Base-by-base conservation (phyloP, 192 early-diverging fungal species). In the Gonapodya prolifera region DNA sequence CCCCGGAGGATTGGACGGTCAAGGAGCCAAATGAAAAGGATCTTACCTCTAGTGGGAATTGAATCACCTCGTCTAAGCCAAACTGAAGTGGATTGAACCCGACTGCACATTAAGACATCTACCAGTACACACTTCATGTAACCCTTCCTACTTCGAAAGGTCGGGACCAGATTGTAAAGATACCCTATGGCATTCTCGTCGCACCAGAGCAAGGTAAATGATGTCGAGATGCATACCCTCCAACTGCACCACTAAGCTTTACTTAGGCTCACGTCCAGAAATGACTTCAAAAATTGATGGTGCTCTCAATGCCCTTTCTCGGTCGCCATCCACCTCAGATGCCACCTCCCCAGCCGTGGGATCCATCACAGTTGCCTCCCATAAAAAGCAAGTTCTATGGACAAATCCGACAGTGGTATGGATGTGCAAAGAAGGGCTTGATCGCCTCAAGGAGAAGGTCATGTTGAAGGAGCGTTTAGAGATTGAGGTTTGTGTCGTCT, bases 21-120 rank as follows among this genome's bases (percentile, higher is more conserved):
- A 88, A 86, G 78, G 88, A 89, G 69, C 85, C 85, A 33, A 88
- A 80, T 35, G 88, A 89, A 76, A 89, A 89, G 73, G 88, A 89
- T 82, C 75, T 85, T 30, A 87, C 87, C 75, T 88, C 88, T 18
- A 89, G 88, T 89, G 76, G 23, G 17, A 29, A n/a, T n/a, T n/a
- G n/a, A n/a, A n/a, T n/a, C n/a, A n/a, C n/a, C n/a, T n/a, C n/a
- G n/a, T n/a, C n/a, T n/a, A n/a, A n/a, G n/a, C n/a, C n/a, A n/a
- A n/a, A n/a, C n/a, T n/a, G n/a, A n/a, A n/a, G n/a, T n/a, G n/a
- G n/a, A n/a, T n/a, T n/a, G n/a, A n/a, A n/a, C n/a, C n/a, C n/a
- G n/a, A n/a, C n/a, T n/a, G n/a, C n/a, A n/a, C n/a, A n/a, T 8
- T 61, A 33, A 89, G 88, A 89, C 75, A 83, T 89, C 33, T 89